A percentile compares a stretch with the other conserved stretches of the same genome.
Evolutionary conservation across 2,329 filamentous ascomycete genomes (phyloP).

Genomic region (Elsinoe batatas): DNA sequence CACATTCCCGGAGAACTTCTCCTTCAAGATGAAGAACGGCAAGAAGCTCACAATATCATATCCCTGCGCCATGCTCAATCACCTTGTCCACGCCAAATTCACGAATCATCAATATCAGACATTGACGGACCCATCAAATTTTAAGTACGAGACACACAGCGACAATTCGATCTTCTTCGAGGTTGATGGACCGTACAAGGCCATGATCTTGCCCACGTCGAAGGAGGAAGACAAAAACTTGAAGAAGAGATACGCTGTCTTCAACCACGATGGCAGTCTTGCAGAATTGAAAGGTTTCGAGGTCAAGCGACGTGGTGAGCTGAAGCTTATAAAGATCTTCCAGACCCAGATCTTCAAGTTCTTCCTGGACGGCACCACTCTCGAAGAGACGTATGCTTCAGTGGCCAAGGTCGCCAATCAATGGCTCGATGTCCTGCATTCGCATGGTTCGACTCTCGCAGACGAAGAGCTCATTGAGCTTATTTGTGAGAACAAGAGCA

Average conservation of each 20-base stretch:
- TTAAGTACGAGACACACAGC: constrained; percentile 92
- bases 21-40: constrained; percentile 86
- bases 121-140: constrained; percentile 63
- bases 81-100: constrained; percentile 86
- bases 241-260: constrained; percentile 98
- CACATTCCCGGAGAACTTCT: constrained; percentile 92
- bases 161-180: constrained; percentile 99
- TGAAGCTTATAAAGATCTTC: constrained; percentile 99
- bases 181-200: constrained; percentile 92
- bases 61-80: constrained; percentile 97
- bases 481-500: constrained; percentile 99
- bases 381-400: constrained; percentile 79
- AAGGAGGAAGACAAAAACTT: constrained; percentile 99
- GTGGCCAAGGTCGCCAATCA: constrained; percentile 92
- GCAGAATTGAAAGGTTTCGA: constrained; percentile 97
- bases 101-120: constrained; percentile 98
- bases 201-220: constrained; percentile 93
- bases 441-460: constrained; percentile 76
- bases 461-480: constrained; percentile 97
- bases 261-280: constrained; percentile 93
- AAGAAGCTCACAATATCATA: constrained; percentile 97
- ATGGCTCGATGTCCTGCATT: constrained; percentile 92
- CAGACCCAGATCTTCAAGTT: constrained; percentile 99
- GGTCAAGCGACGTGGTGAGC: constrained; percentile 89
- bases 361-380: constrained; percentile 81